These are phyloP conservation scores for Ustulina deusta DNA, from an alignment of 2,329 filamentous ascomycete genomes.

Conservation along the genomic window DNA sequence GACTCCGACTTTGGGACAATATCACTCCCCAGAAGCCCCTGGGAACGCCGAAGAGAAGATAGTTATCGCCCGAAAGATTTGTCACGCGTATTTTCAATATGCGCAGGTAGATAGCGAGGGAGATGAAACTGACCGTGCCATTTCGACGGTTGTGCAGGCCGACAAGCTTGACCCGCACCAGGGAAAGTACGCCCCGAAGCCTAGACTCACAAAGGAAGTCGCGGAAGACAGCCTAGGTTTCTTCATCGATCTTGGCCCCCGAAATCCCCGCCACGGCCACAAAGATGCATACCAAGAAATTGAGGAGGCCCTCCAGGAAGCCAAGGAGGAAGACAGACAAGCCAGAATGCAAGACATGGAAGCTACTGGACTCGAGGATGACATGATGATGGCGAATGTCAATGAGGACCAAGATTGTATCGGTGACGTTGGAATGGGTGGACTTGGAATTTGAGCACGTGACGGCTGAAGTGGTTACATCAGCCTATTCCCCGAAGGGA, in stretches of 20 bases:
- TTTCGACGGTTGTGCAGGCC: neutral
- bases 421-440: constrained; percentile 4
- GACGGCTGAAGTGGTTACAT: too few relatives aligned
- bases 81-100: constrained; percentile 9
- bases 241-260: constrained; percentile 15
- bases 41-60: neutral
- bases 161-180: neutral
- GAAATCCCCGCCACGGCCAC: constrained; percentile 10
- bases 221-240: neutral
- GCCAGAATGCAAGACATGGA: neutral
- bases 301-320: constrained; percentile 14
- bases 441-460: neutral
- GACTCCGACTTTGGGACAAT: neutral
- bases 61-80: neutral
- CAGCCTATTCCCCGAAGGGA: too few relatives aligned
- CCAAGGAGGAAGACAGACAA: neutral
- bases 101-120: neutral
- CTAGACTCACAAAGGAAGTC: neutral
- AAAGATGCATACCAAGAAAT: constrained; percentile 23
- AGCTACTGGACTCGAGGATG: constrained; percentile 8
- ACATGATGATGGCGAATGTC: constrained; percentile 16
- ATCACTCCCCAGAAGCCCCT: neutral
- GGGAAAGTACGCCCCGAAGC: neutral
- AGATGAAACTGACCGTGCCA: constrained; percentile 2
- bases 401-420: neutral